Percentiles rank a stretch among this genome's conserved stretches.
Conservation (phyloP, 306 rosid genomes). For the Gleditsia sinensis region DNA sequence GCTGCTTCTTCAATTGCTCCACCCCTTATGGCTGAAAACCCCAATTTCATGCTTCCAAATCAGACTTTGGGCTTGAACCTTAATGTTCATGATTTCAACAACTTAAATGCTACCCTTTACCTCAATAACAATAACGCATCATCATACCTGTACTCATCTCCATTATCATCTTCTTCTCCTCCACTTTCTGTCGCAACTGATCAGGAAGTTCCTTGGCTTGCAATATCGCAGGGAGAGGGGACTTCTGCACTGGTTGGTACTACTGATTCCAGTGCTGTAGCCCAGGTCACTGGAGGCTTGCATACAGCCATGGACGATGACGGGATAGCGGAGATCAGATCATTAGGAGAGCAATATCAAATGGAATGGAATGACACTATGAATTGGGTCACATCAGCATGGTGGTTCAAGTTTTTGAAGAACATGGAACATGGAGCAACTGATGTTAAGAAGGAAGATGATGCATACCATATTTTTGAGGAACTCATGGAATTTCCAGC, state of each 20-base stretch:
- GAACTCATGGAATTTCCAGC: conserved; percentile 60
- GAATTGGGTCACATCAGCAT: conserved; percentile 62
- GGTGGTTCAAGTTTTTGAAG: conserved; percentile 68
- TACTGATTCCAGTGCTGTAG: conserved; percentile 29
- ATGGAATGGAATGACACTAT: conserved; percentile 77
- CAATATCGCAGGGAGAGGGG: conserved; percentile 42
- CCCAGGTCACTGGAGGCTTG: conserved; percentile 28
- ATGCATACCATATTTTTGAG: conserved; percentile 45
- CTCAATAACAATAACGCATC: conserved; percentile 38
- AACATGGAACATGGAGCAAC: conserved; percentile 47
- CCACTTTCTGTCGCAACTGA: conserved; percentile 37
- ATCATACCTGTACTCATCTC: conserved; percentile 36
- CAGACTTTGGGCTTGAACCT: conserved; percentile 68
- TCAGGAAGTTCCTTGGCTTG: conserved; percentile 41
- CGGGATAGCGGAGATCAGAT: conserved; percentile 71
- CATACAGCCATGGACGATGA: conserved; percentile 76
- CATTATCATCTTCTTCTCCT: conserved; percentile 45
- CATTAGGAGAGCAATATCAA: conserved; percentile 69
- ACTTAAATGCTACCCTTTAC: conserved; percentile 45
- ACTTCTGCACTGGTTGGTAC: conserved; percentile 30
- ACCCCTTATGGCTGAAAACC: conserved; percentile 38
- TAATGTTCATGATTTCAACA: conserved; percentile 58
- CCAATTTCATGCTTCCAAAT: conserved; percentile 56
- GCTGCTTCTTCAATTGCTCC: conserved; percentile 43
- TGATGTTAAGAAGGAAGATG: conserved; percentile 39